Conservation (phyloP, 495 filamentous ascomycete species). For the Beverwykella pulmonaria region DNA sequence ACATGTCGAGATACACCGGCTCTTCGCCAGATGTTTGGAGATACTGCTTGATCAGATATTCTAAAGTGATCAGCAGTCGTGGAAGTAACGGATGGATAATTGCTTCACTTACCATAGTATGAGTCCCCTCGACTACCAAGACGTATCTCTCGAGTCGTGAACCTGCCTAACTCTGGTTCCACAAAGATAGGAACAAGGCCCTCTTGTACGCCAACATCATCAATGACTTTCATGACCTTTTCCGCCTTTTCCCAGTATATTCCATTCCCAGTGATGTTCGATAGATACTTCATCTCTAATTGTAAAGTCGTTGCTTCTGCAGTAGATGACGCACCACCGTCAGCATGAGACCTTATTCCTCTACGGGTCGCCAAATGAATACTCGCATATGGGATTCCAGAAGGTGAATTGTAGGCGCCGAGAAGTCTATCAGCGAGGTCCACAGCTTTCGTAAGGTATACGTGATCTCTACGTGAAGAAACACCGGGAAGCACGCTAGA, state of each 20-base stretch:
- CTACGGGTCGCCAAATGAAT: constrained; percentile 76
- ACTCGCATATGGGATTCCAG: constrained; percentile 87
- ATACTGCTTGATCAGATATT: constrained; percentile 94
- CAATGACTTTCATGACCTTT: constrained; percentile 83
- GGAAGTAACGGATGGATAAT: not conserved
- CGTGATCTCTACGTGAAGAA: constrained; percentile 68
- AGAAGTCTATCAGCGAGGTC: constrained; percentile 84
- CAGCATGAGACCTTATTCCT: constrained; percentile 75
- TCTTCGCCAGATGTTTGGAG: constrained; percentile 91
- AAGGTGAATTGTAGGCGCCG: constrained; percentile 78
- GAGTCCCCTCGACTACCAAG: constrained; percentile 89
- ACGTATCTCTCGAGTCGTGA: constrained; percentile 78
- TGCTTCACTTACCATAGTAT: constrained; percentile 68
- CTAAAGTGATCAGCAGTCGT: constrained; percentile 46
- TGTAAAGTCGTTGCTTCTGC: constrained; percentile 88
- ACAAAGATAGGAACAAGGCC: constrained; percentile 89
- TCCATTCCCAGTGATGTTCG: constrained; percentile 89
- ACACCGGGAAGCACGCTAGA: constrained; percentile 54
- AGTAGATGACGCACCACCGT: constrained; percentile 84
- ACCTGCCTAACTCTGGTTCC: constrained; percentile 72
- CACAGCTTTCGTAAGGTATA: constrained; percentile 91
- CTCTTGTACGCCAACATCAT: constrained; percentile 70
- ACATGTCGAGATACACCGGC: constrained; percentile 81
- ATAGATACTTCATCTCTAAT: constrained; percentile 92
- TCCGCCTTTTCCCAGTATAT: constrained; percentile 86